Conservation (phyloP, 2,329 filamentous ascomycete genomes). For the Monilinia polystroma region DNA sequence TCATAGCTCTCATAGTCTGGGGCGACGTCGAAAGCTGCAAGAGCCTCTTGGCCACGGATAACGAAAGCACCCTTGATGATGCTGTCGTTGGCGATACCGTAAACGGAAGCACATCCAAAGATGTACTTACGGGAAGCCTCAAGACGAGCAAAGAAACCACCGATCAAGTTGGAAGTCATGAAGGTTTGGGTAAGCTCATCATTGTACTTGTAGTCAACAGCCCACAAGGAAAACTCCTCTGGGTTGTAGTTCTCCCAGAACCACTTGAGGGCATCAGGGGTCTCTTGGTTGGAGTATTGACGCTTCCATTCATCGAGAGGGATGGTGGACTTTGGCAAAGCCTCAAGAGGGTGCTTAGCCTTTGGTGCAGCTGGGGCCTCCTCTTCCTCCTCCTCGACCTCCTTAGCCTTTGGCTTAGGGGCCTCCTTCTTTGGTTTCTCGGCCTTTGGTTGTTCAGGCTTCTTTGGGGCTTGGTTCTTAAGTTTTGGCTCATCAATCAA, state of each 20-base stretch:
- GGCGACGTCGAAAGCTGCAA: conserved; percentile 90
- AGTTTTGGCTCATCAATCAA: conserved; percentile 74
- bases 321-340: conserved; percentile 75
- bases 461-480: conserved; percentile 74
- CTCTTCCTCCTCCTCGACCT: conserved; percentile 63
- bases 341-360: conserved; percentile 93
- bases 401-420: conserved; percentile 46
- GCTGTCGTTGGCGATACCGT: conserved; percentile 83
- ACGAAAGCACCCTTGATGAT: conserved; percentile 92
- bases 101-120: conserved; percentile 89
- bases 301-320: conserved; percentile 98
- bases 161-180: conserved; percentile 99
- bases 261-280: conserved; percentile 82
- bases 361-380: conserved; percentile 66
- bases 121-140: conserved; percentile 98
- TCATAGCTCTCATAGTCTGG: conserved; percentile 96
- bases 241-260: conserved; percentile 98
- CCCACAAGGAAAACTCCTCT: conserved; percentile 95
- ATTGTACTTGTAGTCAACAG: conserved; percentile 97
- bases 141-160: conserved; percentile 95
- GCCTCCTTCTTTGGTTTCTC: conserved; percentile 56
- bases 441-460: conserved; percentile 68
- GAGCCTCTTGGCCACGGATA: conserved; percentile 84
- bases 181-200: conserved; percentile 95
- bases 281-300: conserved; percentile 95